Evolutionary conservation across 2,329 filamentous ascomycete genomes (phyloP).

Genomic region (Exophiala calicioides): DNA sequence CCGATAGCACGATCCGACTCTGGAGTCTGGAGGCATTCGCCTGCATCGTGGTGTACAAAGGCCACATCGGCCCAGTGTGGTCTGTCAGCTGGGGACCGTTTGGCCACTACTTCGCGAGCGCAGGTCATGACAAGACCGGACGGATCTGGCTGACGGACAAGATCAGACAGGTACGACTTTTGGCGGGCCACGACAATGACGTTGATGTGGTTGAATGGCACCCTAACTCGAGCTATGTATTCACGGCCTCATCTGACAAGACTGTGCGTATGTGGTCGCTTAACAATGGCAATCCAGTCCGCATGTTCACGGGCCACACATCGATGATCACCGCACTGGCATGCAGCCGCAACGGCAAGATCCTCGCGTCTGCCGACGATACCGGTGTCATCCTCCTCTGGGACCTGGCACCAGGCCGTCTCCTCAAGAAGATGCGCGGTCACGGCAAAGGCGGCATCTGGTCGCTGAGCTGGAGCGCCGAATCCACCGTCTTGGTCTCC

Average conservation of each 20-base stretch:
- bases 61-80: constrained; percentile 86
- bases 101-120: constrained; percentile 91
- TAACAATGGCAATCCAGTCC: constrained; percentile 80
- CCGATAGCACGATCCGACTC: constrained; percentile 82
- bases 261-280: constrained; percentile 97
- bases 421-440: constrained; percentile 89
- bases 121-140: constrained; percentile 84
- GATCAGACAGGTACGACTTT: constrained; percentile 81
- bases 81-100: constrained; percentile 87
- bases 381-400: constrained; percentile 90
- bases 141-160: constrained; percentile 92
- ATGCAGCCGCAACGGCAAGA: constrained; percentile 83
- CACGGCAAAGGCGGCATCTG: constrained; percentile 93
- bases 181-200: constrained; percentile 89
- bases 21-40: constrained; percentile 92
- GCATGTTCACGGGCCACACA: constrained; percentile 88
- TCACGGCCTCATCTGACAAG: constrained; percentile 90
- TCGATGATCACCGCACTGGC: constrained; percentile 83
- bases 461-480: constrained; percentile 89
- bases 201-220: constrained; percentile 95
- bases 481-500: constrained; percentile 86
- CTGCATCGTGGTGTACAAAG: constrained; percentile 92
- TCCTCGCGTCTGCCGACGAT: constrained; percentile 86
- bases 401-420: constrained; percentile 83
- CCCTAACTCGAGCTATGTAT: constrained; percentile 88